Conservation (phyloP, 768 basidiomycete species). For the Termitomyces sp. region DNA sequence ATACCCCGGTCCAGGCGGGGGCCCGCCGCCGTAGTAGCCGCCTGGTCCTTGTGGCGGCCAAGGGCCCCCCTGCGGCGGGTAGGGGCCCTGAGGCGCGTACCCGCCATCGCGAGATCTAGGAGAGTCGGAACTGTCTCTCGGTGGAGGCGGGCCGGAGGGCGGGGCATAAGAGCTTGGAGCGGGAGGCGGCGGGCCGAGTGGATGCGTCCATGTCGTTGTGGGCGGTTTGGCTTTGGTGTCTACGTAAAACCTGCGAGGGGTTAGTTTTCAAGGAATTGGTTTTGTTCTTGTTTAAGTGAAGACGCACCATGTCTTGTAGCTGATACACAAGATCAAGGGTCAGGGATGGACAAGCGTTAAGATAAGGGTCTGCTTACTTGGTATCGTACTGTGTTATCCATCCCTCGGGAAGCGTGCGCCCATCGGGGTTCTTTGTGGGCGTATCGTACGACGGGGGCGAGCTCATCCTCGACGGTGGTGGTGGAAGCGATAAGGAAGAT, state of each 20-base stretch:
- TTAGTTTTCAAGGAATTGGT: not conserved
- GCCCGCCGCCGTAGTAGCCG: constrained; percentile 2
- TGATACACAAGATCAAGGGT: constrained; percentile 18
- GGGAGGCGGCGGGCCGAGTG: constrained; percentile 38
- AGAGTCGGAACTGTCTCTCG: constrained; percentile 20
- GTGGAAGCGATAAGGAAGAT: constrained; percentile 5
- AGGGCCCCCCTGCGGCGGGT: not conserved
- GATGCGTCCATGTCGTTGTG: constrained; percentile 66
- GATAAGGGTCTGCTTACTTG: constrained; percentile 44
- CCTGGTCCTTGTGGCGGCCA: not conserved
- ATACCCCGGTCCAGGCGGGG: not conserved
- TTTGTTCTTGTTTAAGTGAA: not conserved
- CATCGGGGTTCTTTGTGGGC: constrained; percentile 43
- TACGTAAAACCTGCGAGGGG: constrained; percentile 64
- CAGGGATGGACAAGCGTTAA: constrained; percentile 1
- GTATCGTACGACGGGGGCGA: constrained; percentile 29
- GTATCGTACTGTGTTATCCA: constrained; percentile 66
- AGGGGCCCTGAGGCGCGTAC: constrained; percentile 1
- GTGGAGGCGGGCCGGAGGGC: constrained; percentile 43
- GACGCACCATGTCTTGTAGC: constrained; percentile 63
- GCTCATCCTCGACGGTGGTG: constrained; percentile 37
- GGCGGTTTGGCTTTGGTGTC: constrained; percentile 60
- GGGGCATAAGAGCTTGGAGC: constrained; percentile 36
- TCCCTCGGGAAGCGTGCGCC: constrained; percentile 56
- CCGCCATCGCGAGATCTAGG: constrained; percentile 4